A percentile compares a stretch with the other conserved stretches of the same genome.
Conservation (phyloP, 306 rosid species). For the Prosopis cineraria region DNA sequence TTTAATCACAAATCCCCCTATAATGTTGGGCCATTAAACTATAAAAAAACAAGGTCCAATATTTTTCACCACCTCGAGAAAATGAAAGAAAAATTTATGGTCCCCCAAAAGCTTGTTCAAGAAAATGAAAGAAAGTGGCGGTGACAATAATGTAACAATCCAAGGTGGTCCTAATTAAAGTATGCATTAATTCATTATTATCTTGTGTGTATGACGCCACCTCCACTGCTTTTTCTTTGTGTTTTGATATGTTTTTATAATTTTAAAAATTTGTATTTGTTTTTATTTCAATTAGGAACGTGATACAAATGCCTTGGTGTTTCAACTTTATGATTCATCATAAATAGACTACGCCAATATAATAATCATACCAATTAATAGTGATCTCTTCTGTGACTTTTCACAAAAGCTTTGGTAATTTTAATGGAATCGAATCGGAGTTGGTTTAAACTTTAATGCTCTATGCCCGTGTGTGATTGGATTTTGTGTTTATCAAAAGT, state of each 20-base stretch:
- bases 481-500: neutral
- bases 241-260: neutral
- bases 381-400: neutral
- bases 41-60: neutral
- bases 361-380: neutral
- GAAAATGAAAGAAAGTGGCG: constrained; percentile 28
- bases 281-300: neutral
- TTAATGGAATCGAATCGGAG: no score
- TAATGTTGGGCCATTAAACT: neutral
- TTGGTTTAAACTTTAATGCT: no score
- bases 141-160: neutral
- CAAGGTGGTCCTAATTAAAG: neutral
- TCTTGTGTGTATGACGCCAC: neutral
- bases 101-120: constrained; percentile 4
- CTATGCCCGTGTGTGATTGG: neutral
- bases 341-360: neutral
- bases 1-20: neutral
- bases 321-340: neutral
- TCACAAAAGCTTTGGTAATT: neutral
- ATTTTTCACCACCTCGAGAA: neutral
- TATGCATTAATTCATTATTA: constrained; percentile 26
- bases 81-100: neutral
- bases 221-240: neutral
- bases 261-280: neutral
- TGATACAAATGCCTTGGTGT: neutral